Base-by-base conservation (phyloP, 768 basidiomycete species). In the Tylopilus balloui region DNA sequence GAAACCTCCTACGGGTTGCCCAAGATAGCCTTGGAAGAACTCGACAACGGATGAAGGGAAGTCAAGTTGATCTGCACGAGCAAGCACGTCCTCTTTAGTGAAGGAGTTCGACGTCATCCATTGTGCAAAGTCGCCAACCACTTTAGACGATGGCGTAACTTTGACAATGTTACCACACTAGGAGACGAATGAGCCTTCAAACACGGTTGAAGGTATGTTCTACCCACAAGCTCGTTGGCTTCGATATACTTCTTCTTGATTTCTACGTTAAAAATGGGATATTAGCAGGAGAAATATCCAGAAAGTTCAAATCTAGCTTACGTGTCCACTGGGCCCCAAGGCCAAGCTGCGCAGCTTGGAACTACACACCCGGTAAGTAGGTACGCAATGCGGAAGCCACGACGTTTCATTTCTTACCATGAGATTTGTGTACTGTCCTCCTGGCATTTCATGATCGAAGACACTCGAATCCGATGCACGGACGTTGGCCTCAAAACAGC, bases 371-470 rank as follows among this genome's bases (percentile, higher is more conserved):
- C 13, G 37, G 51, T 61, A 54, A 66, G 54, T 46, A 45, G 42
- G 52, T 32, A 40, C 43, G 48, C 48, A 54, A 61, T 55, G 51
- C 38, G 35, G 29, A n/a, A 48, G 53, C 32, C 51, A 52, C 42
- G 31, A 40, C 50, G 32, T 47, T 52, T 34, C 29, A 24, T 37
- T n/a, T 58, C 78, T 42, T 65, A 92, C 90, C 90, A 92, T 92
- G 58, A 92, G 73, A 69, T 92, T 92, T 27, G 91, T 92, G 68
- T 92, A 92, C 67, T 92, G 92, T 38, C 94, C 95, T 66, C 94
- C 96, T 46, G 95, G 95, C 96, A 99, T 98, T 72, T 96, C 94
- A 71, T 97, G 95, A 64, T 93, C 93, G 68, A 97, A 99, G 45
- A 98, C 94, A 71, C 91, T 92, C 41, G 94, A 96, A 67, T 98